These are phyloP conservation scores for Usnea hakonensis DNA, from an alignment of 495 filamentous ascomycete species.

Conservation along the genomic window DNA sequence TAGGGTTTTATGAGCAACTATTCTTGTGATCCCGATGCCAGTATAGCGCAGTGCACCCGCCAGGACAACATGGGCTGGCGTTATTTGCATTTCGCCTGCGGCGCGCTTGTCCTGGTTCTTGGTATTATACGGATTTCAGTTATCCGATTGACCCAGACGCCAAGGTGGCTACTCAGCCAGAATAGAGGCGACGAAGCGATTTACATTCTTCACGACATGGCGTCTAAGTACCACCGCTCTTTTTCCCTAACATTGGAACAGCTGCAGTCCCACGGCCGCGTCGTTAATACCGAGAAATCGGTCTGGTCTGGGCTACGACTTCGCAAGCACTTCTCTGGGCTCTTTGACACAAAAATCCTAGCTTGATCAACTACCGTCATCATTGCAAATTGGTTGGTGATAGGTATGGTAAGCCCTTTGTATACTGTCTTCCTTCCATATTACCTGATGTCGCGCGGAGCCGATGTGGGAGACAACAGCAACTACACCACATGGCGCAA, in stretches of 20 bases:
- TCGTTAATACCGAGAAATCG: slow-evolving; percentile 30
- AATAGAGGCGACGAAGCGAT: slow-evolving; percentile 58
- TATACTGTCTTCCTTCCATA: slow-evolving; percentile 60
- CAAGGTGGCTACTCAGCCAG: slow-evolving; percentile 60
- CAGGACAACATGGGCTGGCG: slow-evolving; percentile 30
- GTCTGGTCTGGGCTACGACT: slow-evolving; percentile 29
- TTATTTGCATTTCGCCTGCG: slow-evolving; percentile 50
- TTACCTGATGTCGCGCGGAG: slow-evolving; percentile 43
- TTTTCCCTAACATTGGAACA: slow-evolving; percentile 55
- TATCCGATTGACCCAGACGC: slow-evolving; percentile 60
- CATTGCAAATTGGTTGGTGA: slow-evolving; percentile 63
- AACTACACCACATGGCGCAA: slow-evolving; percentile 60
- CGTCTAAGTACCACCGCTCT: slow-evolving; percentile 52
- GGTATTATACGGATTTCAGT: slow-evolving; percentile 58
- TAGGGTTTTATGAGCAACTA: slow-evolving; percentile 38
- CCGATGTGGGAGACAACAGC: slow-evolving; percentile 36
- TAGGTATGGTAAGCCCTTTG: slow-evolving; percentile 61
- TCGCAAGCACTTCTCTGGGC: slow-evolving; percentile 49
- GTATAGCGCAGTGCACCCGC: not conserved
- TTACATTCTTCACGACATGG: slow-evolving; percentile 51
- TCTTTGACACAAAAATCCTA: slow-evolving; percentile 55
- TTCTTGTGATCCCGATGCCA: slow-evolving; percentile 18
- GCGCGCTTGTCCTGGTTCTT: slow-evolving; percentile 59
- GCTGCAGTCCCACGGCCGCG: slow-evolving; percentile 26
- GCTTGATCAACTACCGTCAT: slow-evolving; percentile 54